Evolutionary conservation across 345 rosid genomes (phyloP), one percentile per base, ranked within the genome.

Genomic region (Eucalyptus viminalis): DNA sequence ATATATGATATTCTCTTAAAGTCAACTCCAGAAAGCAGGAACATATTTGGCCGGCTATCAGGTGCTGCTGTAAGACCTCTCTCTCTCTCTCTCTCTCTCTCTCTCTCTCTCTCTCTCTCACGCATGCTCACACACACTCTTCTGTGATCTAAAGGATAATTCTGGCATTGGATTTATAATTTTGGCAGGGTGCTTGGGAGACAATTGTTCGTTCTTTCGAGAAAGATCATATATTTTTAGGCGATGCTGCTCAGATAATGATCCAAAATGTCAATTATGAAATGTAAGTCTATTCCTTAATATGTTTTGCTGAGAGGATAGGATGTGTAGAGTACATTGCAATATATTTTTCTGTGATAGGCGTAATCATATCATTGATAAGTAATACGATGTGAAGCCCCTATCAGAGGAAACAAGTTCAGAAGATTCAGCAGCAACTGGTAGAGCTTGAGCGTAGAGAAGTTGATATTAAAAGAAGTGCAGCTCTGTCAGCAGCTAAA

Each of bases 241-340:
- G 99, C 13, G 99, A 97, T 92, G 99, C 98, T 90, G 98, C 99
- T 86, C 99, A 96, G 89, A 93, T 96, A 87, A 97, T 98, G 54
- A 92, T 95, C 89, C 99, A 97, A 91, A 97, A 96, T 93, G 98
- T 97, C n/a, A 97, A 93, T 87, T 98, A 97, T 88, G 99, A 98
- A 92, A 97, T 98, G 99, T 98, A 92, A 95, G 97, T 88, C 43
- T 89, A 31, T 72, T 50, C 49, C 91, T 88, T 80, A 14, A 31
- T 50, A 25, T 22, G 86, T 87, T 49, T 86, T 19, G 50, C 43
- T 86, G 14, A 50, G 69, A 49, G 53, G 62, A 50, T 29, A 27
- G 56, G 31, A 65, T 27, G 31, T 88, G 53, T 86, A 54, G 47
- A 11, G 47, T 76, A 40, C 83, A 40, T 76, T 76, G 83, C 83